These are phyloP conservation scores for Pythium myriotylum DNA, from an alignment of 352 stramenopile genomes.

Conservation along the genomic window DNA sequence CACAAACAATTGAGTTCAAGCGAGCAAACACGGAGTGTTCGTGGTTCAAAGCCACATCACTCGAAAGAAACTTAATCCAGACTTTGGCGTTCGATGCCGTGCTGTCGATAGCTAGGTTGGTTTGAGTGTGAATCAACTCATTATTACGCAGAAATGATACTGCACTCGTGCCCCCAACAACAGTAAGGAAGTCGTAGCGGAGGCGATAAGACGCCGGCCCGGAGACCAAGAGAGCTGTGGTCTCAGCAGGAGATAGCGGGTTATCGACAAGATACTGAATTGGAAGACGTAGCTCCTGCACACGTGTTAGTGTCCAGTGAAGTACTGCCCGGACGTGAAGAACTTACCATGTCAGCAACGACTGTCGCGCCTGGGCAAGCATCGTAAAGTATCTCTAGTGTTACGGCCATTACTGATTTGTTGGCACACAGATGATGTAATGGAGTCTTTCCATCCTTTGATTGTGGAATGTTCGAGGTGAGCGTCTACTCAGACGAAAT, in stretches of 20 bases:
- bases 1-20: conserved; percentile 44
- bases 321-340: not conserved
- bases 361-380: conserved; percentile 58
- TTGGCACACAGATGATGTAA: conserved; percentile 72
- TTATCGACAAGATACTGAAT: conserved; percentile 81
- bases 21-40: conserved; percentile 44
- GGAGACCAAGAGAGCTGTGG: conserved; percentile 53
- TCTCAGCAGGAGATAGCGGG: conserved; percentile 45
- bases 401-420: conserved; percentile 42
- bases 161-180: conserved; percentile 16
- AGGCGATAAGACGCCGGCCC: conserved; percentile 65
- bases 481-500: not conserved
- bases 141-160: conserved; percentile 36
- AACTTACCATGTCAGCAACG: conserved; percentile 49
- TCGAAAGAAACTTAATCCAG: conserved; percentile 66
- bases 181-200: conserved; percentile 63
- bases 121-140: conserved; percentile 49
- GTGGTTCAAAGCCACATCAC: conserved; percentile 30
- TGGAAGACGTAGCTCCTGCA: conserved; percentile 63
- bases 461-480: not conserved
- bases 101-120: conserved; percentile 58
- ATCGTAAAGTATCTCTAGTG: conserved; percentile 75
- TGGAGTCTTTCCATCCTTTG: conserved; percentile 55
- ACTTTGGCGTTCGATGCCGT: conserved; percentile 51
- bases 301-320: not conserved